A percentile compares a stretch with the other conserved stretches of the same genome.
phyloP scores from a whole-genome alignment of 2,329 filamentous ascomycete species.

The Xylaria sp. region DNA sequence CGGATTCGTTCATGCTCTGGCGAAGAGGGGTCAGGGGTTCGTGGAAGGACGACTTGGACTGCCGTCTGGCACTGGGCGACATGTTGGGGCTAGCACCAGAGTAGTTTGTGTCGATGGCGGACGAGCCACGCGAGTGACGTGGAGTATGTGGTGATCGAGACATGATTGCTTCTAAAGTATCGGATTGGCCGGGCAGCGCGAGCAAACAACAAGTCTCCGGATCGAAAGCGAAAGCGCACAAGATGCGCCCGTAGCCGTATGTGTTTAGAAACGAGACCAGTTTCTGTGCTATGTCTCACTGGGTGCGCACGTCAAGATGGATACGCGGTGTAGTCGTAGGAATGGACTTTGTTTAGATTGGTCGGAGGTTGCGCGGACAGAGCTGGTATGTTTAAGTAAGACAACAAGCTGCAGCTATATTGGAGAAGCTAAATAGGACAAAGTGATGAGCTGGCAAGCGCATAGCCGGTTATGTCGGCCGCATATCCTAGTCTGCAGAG shows the following conservation, averaged over 20 bases:
- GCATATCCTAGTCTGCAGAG: slow-evolving; percentile 11
- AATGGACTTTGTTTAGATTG: slow-evolving; percentile 9
- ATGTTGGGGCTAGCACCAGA: slow-evolving; percentile 53
- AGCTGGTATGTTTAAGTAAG: slow-evolving; percentile 35
- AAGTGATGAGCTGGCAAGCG: slow-evolving; percentile 34
- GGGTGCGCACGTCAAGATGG: slow-evolving; percentile 14
- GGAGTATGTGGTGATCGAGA: slow-evolving; percentile 64
- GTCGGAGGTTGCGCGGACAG: slow-evolving; percentile 23
- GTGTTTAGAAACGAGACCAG: neutral
- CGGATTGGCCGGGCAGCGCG: slow-evolving; percentile 9
- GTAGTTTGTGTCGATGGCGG: slow-evolving; percentile 59
- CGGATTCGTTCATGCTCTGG: slow-evolving; percentile 59
- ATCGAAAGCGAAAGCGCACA: slow-evolving; percentile 1
- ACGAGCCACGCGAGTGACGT: slow-evolving; percentile 68
- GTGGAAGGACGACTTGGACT: slow-evolving; percentile 62
- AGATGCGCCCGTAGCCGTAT: slow-evolving; percentile 19
- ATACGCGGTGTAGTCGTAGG: slow-evolving; percentile 18
- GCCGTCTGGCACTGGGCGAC: slow-evolving; percentile 59
- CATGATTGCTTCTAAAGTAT: slow-evolving; percentile 49
- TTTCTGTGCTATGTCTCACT: slow-evolving; percentile 17
- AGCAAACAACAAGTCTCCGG: slow-evolving; percentile 8
- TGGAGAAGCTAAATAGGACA: slow-evolving; percentile 19
- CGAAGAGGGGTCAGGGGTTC: slow-evolving; percentile 61
- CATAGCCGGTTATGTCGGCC: slow-evolving; percentile 16
- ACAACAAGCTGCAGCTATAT: slow-evolving; percentile 43